phyloP scores from a whole-genome alignment of 371 early-diverging fungal genomes.

The Circinella minor region DNA sequence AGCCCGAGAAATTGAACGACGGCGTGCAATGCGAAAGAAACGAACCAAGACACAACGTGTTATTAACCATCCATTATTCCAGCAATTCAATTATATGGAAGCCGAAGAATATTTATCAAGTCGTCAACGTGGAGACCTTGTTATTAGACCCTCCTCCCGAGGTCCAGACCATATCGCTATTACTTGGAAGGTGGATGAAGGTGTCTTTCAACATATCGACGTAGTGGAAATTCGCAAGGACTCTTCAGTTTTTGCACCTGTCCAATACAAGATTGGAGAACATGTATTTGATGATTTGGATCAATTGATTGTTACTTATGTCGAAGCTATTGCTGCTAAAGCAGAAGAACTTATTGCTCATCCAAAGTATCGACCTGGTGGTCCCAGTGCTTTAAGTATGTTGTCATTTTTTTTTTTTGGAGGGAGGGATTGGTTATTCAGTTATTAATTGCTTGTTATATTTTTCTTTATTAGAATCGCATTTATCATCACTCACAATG shows the following conservation, averaged over 20 bases:
- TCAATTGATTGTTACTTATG: constrained; percentile 87
- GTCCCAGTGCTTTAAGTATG: constrained; percentile 37
- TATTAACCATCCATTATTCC: constrained; percentile 88
- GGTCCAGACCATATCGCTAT: constrained; percentile 88
- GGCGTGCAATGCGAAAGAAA: constrained; percentile 49
- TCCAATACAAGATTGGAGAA: constrained; percentile 61
- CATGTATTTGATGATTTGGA: constrained; percentile 84
- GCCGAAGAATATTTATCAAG: constrained; percentile 77
- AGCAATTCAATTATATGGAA: constrained; percentile 69
- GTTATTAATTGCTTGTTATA: neutral
- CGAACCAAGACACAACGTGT: constrained; percentile 57
- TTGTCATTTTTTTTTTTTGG: neutral
- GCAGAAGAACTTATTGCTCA: constrained; percentile 69
- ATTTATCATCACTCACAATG: constrained; percentile 39
- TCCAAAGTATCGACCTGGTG: constrained; percentile 64
- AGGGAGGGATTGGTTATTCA: too few relatives aligned
- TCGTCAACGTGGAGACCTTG: constrained; percentile 79
- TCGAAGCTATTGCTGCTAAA: constrained; percentile 81
- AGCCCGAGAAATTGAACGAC: constrained; percentile 60
- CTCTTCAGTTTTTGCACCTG: constrained; percentile 10
- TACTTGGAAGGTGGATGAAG: constrained; percentile 91
- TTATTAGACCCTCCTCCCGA: constrained; percentile 92
- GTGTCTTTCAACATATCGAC: constrained; percentile 89
- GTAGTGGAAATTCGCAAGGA: constrained; percentile 80
- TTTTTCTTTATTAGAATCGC: constrained; percentile 29